phyloP scores from a whole-genome alignment of 169 alveolate species.

The Eimeria nieschulzi region DNA sequence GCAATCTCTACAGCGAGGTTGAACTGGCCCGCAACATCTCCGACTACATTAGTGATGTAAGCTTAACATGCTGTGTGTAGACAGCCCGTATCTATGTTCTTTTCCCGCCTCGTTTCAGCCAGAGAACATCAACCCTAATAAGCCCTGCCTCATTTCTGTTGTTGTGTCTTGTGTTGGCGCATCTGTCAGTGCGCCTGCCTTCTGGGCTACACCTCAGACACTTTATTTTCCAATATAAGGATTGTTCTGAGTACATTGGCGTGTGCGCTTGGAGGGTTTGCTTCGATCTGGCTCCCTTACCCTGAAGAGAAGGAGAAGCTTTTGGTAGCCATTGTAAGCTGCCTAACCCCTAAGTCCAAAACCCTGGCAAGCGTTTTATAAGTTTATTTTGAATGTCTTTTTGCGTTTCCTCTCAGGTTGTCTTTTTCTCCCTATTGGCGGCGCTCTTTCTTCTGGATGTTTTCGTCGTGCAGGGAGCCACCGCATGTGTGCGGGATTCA shows the following conservation, averaged over 20 bases:
- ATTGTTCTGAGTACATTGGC: background rate
- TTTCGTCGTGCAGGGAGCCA: background rate
- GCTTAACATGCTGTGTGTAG: background rate
- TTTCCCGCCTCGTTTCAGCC: background rate
- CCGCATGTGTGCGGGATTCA: background rate
- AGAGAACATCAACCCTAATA: background rate
- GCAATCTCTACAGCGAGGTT: background rate
- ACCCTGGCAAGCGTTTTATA: no score
- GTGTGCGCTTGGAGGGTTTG: background rate
- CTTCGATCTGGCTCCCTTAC: background rate
- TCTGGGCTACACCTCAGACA: background rate
- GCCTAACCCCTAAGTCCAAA: background rate
- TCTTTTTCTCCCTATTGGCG: background rate
- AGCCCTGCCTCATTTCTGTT: background rate
- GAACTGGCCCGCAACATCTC: background rate
- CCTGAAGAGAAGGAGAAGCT: background rate
- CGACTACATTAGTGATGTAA: background rate
- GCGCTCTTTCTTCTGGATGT: background rate
- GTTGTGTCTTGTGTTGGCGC: background rate
- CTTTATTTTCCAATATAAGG: background rate
- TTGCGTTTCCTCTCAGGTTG: background rate
- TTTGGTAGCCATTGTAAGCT: background rate
- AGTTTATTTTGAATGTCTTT: background rate
- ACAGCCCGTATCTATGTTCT: background rate
- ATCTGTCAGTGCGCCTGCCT: background rate